These are phyloP conservation scores for Erucastrum elatum DNA, from an alignment of 345 rosid genomes.

Conservation along the genomic window DNA sequence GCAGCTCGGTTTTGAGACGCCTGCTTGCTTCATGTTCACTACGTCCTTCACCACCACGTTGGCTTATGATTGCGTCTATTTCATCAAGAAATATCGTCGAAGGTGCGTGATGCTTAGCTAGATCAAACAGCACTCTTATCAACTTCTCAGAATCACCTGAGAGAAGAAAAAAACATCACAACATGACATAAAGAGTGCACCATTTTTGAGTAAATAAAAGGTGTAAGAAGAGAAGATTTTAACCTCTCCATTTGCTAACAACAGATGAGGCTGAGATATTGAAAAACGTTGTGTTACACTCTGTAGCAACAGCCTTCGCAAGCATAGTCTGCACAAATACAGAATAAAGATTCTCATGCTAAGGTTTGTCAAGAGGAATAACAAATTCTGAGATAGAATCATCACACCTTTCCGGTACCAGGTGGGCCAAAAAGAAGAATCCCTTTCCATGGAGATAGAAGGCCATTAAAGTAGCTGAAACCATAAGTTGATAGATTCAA, in stretches of 20 bases:
- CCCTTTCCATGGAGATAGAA: constrained; percentile 98
- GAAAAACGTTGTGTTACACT: constrained; percentile 97
- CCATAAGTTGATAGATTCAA: constrained; percentile 5
- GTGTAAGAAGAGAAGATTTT: background rate
- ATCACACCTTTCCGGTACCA: constrained; percentile 94
- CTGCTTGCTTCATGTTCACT: constrained; percentile 99
- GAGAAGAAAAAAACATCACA: constrained; percentile 7
- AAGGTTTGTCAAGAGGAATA: background rate
- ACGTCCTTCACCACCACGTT: constrained; percentile 93
- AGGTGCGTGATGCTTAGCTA: constrained; percentile 97
- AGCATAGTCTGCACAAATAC: constrained; percentile 77
- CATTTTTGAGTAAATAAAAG: background rate
- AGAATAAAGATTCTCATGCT: background rate
- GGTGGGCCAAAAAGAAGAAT: constrained; percentile 99
- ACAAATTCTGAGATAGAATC: background rate
- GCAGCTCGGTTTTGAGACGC: constrained; percentile 96
- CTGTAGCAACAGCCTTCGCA: constrained; percentile 98
- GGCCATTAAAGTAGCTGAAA: constrained; percentile 88
- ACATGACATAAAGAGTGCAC: background rate
- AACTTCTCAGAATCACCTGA: constrained; percentile 98
- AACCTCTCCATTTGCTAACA: constrained; percentile 94
- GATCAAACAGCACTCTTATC: constrained; percentile 87
- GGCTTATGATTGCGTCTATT: constrained; percentile 95
- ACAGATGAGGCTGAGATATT: constrained; percentile 97
- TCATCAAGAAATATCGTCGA: constrained; percentile 97